Evolutionary conservation across 1,284 basidiomycete species (phyloP), one percentile per base, ranked within the genome.

Genomic region (Leccinum holopus): DNA sequence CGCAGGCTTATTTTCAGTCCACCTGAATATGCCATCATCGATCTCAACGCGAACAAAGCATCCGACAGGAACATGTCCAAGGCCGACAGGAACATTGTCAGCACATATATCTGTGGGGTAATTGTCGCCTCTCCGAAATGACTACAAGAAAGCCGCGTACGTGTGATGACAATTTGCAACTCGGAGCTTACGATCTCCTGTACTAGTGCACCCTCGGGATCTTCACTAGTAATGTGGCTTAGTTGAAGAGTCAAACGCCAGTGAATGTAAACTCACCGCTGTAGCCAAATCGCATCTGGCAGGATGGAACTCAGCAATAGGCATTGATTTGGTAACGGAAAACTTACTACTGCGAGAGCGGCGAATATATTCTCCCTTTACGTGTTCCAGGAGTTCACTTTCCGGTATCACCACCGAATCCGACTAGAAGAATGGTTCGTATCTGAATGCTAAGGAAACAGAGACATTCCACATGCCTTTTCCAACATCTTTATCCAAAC

Each of bases 401-500:
- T 53, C 57, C 52, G 52, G n/a, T n/a, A 51, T 59, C 35, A 53
- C 8, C 12, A n/a, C 16, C 37, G 35, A 41, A 2, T 14, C 25
- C 5, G 57, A 32, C 58, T 61, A 51, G 5, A 51, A 10, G 7
- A 35, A 41, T 7, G 30, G 41, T 61, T 41, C 35, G 16, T 11
- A 16, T n/a, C 5, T 8, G 11, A 49, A 21, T 30, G 16, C 32
- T 7, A 14, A 47, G 21, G 14, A 33, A 6, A 47, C 10, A 12
- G 16, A 33, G 5, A 33, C 10, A 6, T 9, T 8, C 2, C n/a
- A 57, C 28, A 5, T 21, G 10, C 60, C 25, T 37, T 32, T 37
- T 41, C 14, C 33, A 61, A 7, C 35, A 61, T 58, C 5, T n/a
- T n/a, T 14, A 52, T 59, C 60, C 60, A 61, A 11, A 53, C 35